phyloP scores from a whole-genome alignment of 805 yeast genomes.

The Yamadazyma tumulicola region DNA sequence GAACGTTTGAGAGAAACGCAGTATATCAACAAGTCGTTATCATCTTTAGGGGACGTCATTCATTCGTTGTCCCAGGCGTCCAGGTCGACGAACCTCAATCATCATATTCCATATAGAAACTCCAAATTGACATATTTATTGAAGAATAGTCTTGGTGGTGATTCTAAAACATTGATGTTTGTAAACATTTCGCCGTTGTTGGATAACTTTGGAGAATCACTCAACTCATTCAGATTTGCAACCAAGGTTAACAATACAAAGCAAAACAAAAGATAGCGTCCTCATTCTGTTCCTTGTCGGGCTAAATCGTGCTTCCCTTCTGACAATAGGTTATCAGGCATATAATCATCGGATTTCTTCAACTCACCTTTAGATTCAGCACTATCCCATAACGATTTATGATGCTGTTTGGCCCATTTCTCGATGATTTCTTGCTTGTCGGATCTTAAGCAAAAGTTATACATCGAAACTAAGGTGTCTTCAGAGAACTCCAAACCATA shows the following conservation, averaged over 20 bases:
- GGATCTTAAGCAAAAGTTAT: slow-evolving; percentile 39
- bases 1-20: slow-evolving; percentile 82
- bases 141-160: slow-evolving; percentile 80
- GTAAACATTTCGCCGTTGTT: slow-evolving; percentile 76
- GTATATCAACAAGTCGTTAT: slow-evolving; percentile 81
- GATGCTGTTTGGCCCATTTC: slow-evolving; percentile 30
- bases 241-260: slow-evolving; percentile 68
- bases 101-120: slow-evolving; percentile 65
- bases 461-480: slow-evolving; percentile 45
- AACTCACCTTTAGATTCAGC: slow-evolving; percentile 22
- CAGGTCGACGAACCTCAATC: slow-evolving; percentile 24
- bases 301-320: neutral
- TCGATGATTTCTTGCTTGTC: slow-evolving; percentile 26
- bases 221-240: slow-evolving; percentile 87
- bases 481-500: slow-evolving; percentile 42
- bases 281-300: no score
- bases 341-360: slow-evolving; percentile 24
- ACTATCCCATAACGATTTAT: slow-evolving; percentile 27
- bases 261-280: slow-evolving; percentile 5
- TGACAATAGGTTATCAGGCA: slow-evolving; percentile 29
- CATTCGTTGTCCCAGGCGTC: slow-evolving; percentile 48
- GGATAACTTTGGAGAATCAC: slow-evolving; percentile 66
- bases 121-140: slow-evolving; percentile 77
- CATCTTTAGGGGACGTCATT: slow-evolving; percentile 89
- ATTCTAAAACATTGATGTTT: slow-evolving; percentile 89